These are phyloP conservation scores for Cystobasidiaceae sp. DNA, from an alignment of 1,284 basidiomycete species.

Conservation along the genomic window DNA sequence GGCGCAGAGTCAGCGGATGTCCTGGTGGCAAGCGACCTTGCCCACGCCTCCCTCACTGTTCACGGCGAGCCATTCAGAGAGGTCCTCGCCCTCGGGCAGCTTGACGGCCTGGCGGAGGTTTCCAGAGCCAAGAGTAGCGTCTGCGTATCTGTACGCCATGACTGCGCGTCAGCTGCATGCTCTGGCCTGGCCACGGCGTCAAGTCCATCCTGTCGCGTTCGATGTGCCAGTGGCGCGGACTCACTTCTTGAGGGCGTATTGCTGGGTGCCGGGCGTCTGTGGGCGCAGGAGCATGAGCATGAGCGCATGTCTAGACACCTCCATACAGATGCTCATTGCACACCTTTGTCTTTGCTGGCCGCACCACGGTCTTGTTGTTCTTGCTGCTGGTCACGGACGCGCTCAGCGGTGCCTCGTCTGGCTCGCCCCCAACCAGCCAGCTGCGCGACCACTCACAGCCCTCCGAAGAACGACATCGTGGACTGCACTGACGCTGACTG, in stretches of 20 bases:
- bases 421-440: background rate
- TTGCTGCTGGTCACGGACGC: background rate
- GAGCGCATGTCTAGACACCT: background rate
- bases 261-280: slow-evolving; percentile 28
- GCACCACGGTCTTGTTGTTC: slow-evolving; percentile 21
- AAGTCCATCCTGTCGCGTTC: too few species aligned
- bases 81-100: slow-evolving; percentile 87
- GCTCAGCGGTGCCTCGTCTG: background rate
- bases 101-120: slow-evolving; percentile 84
- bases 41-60: too few species aligned
- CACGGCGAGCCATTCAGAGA: slow-evolving; percentile 93
- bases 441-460: slow-evolving; percentile 6
- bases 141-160: slow-evolving; percentile 38
- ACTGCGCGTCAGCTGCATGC: background rate
- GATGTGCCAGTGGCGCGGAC: background rate
- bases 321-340: background rate
- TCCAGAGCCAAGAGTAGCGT: slow-evolving; percentile 63
- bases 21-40: slow-evolving; percentile 33
- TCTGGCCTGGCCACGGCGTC: background rate
- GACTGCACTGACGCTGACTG: too few species aligned
- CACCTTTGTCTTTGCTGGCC: slow-evolving; percentile 28
- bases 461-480: slow-evolving; percentile 28
- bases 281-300: too few species aligned
- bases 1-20: too few species aligned
- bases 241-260: slow-evolving; percentile 43